These are phyloP conservation scores for Apiotrichum brassicae DNA, from an alignment of 1,284 basidiomycete species.

Conservation along the genomic window DNA sequence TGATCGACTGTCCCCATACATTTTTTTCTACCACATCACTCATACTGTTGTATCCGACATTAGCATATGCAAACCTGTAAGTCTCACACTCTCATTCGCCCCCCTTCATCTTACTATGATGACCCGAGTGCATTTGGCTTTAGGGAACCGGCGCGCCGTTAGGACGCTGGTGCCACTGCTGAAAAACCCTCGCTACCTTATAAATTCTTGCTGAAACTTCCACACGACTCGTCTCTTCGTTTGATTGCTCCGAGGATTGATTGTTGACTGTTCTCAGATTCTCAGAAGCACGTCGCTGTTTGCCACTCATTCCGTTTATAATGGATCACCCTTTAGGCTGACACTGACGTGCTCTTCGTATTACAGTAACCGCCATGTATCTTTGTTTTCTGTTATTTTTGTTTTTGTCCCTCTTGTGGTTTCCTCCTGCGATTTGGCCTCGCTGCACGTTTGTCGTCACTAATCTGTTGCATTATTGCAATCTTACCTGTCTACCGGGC, in stretches of 20 bases:
- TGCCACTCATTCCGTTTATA: too few species aligned
- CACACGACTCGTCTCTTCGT: constrained; percentile 1
- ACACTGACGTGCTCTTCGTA: too few species aligned
- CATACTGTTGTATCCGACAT: background rate
- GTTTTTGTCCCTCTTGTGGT: too few species aligned
- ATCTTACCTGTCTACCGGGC: too few species aligned
- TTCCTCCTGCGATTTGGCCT: too few species aligned
- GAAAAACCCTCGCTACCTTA: constrained; percentile 48
- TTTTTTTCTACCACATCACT: background rate
- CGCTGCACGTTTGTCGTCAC: too few species aligned
- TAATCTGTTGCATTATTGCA: too few species aligned
- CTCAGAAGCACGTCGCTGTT: too few species aligned
- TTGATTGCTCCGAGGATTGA: background rate
- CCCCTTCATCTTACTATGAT: constrained; percentile 20
- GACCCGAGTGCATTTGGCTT: constrained; percentile 49
- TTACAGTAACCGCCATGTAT: too few species aligned
- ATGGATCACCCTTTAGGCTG: too few species aligned
- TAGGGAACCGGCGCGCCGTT: constrained; percentile 23
- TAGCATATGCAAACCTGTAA: background rate
- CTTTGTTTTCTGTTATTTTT: too few species aligned
- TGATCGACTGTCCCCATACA: constrained; percentile 36
- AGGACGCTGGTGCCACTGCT: constrained; percentile 26
- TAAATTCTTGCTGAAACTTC: constrained; percentile 28
- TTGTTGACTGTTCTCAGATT: background rate
- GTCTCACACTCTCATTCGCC: background rate